phyloP scores from a whole-genome alignment of 1,139 yeast genomes.

The Nadsonia starkeyi-henricii region DNA sequence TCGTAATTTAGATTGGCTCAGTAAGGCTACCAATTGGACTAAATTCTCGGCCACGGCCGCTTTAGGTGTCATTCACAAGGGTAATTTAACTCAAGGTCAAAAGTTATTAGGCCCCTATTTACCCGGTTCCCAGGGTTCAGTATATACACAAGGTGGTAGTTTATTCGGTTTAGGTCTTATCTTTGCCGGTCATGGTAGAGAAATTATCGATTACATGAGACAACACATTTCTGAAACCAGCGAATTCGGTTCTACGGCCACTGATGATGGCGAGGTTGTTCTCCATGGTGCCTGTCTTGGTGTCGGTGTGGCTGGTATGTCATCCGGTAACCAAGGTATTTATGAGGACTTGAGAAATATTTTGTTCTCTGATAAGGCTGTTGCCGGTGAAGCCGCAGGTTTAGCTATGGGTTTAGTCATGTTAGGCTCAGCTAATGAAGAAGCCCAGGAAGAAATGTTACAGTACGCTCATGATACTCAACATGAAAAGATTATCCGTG shows the following conservation, averaged over 20 bases:
- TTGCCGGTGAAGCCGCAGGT: constrained; percentile 96
- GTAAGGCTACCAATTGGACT: constrained; percentile 96
- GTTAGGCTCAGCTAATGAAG: constrained; percentile 81
- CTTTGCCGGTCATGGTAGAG: constrained; percentile 93
- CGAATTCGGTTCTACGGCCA: constrained; percentile 28
- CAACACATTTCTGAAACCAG: constrained; percentile 52
- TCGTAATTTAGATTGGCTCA: constrained; percentile 87
- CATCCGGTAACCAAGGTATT: constrained; percentile 56
- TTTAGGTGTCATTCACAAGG: constrained; percentile 91
- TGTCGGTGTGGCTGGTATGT: constrained; percentile 96
- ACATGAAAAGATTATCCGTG: constrained; percentile 90
- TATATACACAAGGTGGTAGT: constrained; percentile 93
- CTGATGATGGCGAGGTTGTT: constrained; percentile 51
- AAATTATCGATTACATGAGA: constrained; percentile 68
- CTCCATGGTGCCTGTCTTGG: constrained; percentile 96
- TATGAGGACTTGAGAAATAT: constrained; percentile 79
- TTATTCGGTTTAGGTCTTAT: constrained; percentile 85
- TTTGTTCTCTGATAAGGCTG: constrained; percentile 79
- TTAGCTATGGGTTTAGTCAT: constrained; percentile 90
- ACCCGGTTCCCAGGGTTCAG: constrained; percentile 47
- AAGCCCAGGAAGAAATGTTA: constrained; percentile 68
- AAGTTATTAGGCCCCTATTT: constrained; percentile 79
- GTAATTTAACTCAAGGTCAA: constrained; percentile 84
- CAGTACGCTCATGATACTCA: constrained; percentile 90
- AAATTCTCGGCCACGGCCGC: constrained; percentile 97